Conservation (phyloP, 768 basidiomycete species). For the Cystobasidium onofrii region DNA sequence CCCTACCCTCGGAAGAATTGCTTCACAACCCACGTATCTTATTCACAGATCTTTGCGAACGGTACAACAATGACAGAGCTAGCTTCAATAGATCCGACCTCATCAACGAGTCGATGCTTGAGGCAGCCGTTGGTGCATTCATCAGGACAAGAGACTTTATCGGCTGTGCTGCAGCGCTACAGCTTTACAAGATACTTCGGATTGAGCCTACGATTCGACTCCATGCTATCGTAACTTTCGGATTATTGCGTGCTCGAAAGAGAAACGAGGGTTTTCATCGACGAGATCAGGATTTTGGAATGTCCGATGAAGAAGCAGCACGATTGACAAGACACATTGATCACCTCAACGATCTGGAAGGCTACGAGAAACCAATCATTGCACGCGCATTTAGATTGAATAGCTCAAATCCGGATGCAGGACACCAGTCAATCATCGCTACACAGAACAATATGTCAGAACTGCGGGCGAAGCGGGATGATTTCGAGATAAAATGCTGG, state of each 20-base stretch:
- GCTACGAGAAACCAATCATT: background rate
- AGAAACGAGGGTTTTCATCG: background rate
- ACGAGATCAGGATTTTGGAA: background rate
- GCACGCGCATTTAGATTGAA: background rate
- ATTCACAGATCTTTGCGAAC: background rate
- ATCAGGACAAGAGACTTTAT: constrained; percentile 12
- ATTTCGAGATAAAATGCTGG: background rate
- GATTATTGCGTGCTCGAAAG: background rate
- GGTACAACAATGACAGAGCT: background rate
- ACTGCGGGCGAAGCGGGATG: background rate
- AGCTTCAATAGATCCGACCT: background rate
- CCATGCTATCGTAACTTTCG: background rate
- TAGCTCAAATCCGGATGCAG: background rate
- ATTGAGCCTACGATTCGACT: background rate
- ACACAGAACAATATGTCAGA: background rate
- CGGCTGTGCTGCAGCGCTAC: background rate
- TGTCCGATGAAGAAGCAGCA: background rate
- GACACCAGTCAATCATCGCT: background rate
- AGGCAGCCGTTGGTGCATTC: background rate
- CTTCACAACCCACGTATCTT: background rate
- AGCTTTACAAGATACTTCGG: background rate
- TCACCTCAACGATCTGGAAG: background rate
- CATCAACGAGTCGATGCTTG: background rate
- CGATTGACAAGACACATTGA: background rate
- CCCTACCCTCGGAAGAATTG: background rate